Evolutionary conservation across 164 flowering plant species (phyloP), one percentile per base, ranked within the genome.

Genomic region (Vitis rupestris): DNA sequence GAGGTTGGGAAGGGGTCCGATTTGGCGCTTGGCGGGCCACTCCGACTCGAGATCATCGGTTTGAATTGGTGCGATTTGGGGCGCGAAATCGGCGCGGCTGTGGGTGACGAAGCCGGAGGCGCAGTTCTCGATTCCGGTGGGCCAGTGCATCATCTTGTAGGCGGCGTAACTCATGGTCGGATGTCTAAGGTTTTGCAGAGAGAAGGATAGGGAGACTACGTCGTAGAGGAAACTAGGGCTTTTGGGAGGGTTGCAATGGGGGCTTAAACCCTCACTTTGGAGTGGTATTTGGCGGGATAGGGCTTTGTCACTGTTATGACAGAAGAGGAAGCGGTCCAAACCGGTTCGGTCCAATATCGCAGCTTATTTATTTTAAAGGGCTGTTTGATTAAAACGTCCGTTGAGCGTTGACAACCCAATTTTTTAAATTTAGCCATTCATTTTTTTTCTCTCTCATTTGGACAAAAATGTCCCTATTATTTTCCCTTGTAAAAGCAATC

Each of bases 91-190:
- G 14, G 93, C 81, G 51, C 83, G 76, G 56, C 77, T 82, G 59
- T 93, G 97, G 8, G 97, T 87, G 75, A 95, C 76, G 85, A 82
- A 95, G 10, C 98, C 99, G 11, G 99, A 84, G 0, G 87, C 94
- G 75, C 94, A 93, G 81, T 85, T 86, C 81, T 91, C 94, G 73
- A 95, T 86, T 53, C 92, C 99, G 19, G 99, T 95, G 4, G 99
- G 88, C 82, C 83, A 85, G 75, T 95, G 99, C 97, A 95, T 85
- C 92, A 91, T 83, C 82, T 88, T 95, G 86, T 74, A 90, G 29
- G 97, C 96, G 37, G 97, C 97, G 88, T 74, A 95, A 70, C 98
- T 93, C 99, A 93, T 94, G 15, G 50, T 75, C 47, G 9, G 13
- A 23, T 23, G 27, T 0, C 27, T 23, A 23, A 23, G 19, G 31